These are phyloP conservation scores for Verruconis gallopava DNA, from an alignment of 2,329 filamentous ascomycete genomes.

Conservation along the genomic window DNA sequence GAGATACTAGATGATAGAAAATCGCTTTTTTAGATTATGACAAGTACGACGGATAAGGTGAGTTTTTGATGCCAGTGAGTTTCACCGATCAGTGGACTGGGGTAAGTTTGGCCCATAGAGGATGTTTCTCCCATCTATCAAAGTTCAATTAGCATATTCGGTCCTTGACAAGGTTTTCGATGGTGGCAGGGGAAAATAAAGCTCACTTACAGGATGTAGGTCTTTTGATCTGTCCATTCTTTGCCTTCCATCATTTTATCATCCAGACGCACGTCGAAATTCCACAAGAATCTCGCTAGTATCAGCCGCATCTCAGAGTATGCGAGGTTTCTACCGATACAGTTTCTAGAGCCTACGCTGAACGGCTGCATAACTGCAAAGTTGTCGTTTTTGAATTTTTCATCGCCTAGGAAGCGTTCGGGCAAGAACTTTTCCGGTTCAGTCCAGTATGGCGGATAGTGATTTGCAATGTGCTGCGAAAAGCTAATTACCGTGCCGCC, in stretches of 20 bases:
- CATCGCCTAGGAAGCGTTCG: slow-evolving; percentile 5
- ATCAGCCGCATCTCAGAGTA: slow-evolving; percentile 10
- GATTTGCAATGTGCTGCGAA: neutral
- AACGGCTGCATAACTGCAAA: slow-evolving; percentile 6
- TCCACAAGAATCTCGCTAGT: slow-evolving; percentile 4
- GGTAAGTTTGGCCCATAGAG: neutral
- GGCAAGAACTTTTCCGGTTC: slow-evolving; percentile 1
- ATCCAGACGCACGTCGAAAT: slow-evolving; percentile 9
- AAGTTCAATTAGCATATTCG: neutral
- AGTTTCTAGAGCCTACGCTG: slow-evolving; percentile 9
- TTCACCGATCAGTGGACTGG: too few relatives aligned
- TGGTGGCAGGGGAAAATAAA: too few relatives aligned
- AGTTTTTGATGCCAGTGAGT: too few relatives aligned
- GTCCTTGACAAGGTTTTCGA: too few relatives aligned
- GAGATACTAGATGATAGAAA: too few relatives aligned
- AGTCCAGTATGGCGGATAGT: neutral
- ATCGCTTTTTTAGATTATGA: too few relatives aligned
- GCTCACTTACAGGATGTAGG: neutral
- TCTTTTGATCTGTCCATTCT: neutral
- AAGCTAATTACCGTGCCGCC: slow-evolving; percentile 13
- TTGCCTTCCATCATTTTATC: neutral
- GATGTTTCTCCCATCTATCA: neutral
- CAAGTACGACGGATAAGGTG: too few relatives aligned
- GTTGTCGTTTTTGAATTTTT: slow-evolving; percentile 1
- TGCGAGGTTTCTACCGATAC: slow-evolving; percentile 10